These are phyloP conservation scores for Massospora cicadina DNA, from an alignment of 371 early-diverging fungal genomes.

Conservation along the genomic window DNA sequence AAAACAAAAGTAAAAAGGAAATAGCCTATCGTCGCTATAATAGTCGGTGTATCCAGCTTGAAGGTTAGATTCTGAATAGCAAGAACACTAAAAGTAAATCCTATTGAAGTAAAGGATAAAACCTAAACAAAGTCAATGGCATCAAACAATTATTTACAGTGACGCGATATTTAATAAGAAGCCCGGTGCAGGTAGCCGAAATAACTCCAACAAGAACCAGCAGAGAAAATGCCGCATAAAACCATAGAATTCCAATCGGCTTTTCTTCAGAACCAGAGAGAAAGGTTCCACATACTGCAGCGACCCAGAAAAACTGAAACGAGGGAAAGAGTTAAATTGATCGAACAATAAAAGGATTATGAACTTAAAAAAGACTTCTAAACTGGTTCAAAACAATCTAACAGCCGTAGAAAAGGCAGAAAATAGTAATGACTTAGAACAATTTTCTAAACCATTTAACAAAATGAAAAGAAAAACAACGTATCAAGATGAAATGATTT, in stretches of 20 bases:
- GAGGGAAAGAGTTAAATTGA: background rate
- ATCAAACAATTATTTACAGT: background rate
- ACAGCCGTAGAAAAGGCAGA: no score
- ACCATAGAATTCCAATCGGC: background rate
- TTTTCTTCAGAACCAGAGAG: background rate
- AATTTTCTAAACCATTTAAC: background rate
- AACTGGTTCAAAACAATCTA: background rate
- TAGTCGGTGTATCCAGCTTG: background rate
- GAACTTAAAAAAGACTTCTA: background rate
- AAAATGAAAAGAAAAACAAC: background rate
- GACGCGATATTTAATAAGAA: background rate
- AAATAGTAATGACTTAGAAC: background rate
- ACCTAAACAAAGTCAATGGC: background rate
- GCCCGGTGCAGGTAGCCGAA: background rate
- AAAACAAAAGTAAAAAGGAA: constrained; percentile 2
- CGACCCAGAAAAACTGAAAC: background rate
- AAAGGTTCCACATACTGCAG: background rate
- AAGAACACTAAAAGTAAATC: background rate
- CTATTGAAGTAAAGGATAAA: background rate
- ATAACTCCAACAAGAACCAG: background rate
- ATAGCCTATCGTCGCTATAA: background rate
- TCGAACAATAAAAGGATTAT: background rate
- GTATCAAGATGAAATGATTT: background rate
- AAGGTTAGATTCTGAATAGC: background rate
- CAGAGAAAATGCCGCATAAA: background rate